Evolutionary conservation across 1,284 basidiomycete species (phyloP).

Genomic region (Ceratobasidium sp.): DNA sequence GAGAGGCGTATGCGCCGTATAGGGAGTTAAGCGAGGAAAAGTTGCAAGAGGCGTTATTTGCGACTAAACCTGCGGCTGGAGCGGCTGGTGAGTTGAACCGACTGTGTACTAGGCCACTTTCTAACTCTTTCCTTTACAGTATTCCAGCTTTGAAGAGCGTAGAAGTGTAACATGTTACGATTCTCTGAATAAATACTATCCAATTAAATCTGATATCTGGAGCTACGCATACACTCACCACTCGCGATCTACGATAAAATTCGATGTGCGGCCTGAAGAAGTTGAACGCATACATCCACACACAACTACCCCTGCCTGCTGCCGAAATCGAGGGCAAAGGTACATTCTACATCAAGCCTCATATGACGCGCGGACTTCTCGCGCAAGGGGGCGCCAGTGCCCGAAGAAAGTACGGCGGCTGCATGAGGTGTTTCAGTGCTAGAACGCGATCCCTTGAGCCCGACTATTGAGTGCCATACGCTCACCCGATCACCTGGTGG

Average conservation of each 20-base stretch:
- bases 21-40: conserved; percentile 67
- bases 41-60: conserved; percentile 77
- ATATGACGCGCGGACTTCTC: too few species aligned
- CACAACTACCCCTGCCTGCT: not conserved
- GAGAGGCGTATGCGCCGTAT: conserved; percentile 70
- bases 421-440: too few species aligned
- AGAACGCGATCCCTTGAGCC: too few species aligned
- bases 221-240: too few species aligned
- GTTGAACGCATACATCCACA: too few species aligned
- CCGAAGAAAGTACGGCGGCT: too few species aligned
- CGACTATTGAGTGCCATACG: not conserved
- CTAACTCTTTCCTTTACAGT: not conserved
- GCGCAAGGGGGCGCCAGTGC: too few species aligned
- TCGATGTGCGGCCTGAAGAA: not conserved
- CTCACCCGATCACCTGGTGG: too few species aligned
- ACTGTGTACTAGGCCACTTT: not conserved
- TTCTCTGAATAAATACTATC: not conserved
- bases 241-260: too few species aligned
- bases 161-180: too few species aligned
- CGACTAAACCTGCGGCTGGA: conserved; percentile 84
- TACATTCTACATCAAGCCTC: not conserved
- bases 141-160: conserved; percentile 15
- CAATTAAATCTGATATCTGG: not conserved
- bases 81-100: conserved; percentile 71
- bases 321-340: not conserved